Percentiles rank a stretch among this genome's conserved stretches.
These are phyloP conservation scores for Xylaria sp. DNA, from an alignment of 2,329 filamentous ascomycete genomes.

Conservation along the genomic window DNA sequence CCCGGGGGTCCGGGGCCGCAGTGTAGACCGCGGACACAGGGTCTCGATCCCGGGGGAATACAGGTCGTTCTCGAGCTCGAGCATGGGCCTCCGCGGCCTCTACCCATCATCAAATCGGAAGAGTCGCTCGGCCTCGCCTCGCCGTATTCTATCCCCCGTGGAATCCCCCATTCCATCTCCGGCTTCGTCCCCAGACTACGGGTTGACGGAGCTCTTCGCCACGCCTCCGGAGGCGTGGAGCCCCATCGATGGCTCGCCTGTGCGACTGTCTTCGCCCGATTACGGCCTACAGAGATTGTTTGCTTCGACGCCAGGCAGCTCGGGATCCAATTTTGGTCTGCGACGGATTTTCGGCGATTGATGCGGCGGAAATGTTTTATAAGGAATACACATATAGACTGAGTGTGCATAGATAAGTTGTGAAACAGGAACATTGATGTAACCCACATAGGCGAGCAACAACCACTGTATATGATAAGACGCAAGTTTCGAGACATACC, in stretches of 20 bases:
- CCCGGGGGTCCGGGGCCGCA: conserved; percentile 1
- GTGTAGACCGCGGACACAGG: neutral
- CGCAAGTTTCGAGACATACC: conserved; percentile 20
- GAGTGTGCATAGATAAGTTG: conserved; percentile 8
- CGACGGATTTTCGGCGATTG: conserved; percentile 31
- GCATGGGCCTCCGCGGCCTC: conserved; percentile 20
- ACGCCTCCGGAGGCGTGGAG: conserved; percentile 23
- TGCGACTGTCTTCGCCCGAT: conserved; percentile 17
- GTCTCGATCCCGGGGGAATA: conserved; percentile 4
- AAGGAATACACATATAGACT: conserved; percentile 22
- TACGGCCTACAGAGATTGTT: conserved; percentile 30
- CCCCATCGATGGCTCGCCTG: conserved; percentile 16
- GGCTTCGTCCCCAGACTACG: conserved; percentile 22
- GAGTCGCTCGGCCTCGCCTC: conserved; percentile 17
- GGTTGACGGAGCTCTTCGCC: conserved; percentile 19
- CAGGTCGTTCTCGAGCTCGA: conserved; percentile 23
- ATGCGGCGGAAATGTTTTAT: neutral
- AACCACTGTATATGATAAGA: conserved; percentile 23
- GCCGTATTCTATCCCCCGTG: neutral
- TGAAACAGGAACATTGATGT: conserved; percentile 17
- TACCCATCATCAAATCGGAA: conserved; percentile 17
- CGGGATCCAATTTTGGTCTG: conserved; percentile 34
- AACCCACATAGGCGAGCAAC: conserved; percentile 14
- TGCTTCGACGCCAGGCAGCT: conserved; percentile 17
- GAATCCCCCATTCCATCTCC: neutral